phyloP scores from a whole-genome alignment of 2,329 filamentous ascomycete species.

The Colletotrichum sublineola region DNA sequence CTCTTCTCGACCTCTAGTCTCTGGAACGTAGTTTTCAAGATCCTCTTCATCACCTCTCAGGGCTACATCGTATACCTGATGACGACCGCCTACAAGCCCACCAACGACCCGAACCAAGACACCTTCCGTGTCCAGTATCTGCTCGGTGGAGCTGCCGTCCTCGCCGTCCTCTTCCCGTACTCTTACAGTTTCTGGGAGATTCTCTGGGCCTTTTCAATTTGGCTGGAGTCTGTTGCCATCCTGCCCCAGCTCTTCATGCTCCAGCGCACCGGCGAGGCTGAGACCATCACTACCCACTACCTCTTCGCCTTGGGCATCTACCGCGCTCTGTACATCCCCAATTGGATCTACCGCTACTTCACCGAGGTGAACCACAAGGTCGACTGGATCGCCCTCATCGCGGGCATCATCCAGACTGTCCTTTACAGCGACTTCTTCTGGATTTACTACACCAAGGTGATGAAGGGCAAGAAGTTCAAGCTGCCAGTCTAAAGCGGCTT shows the following conservation, averaged over 20 bases:
- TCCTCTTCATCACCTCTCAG: slow-evolving; percentile 91
- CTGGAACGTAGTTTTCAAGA: slow-evolving; percentile 96
- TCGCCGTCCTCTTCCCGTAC: slow-evolving; percentile 88
- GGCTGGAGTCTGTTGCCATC: slow-evolving; percentile 97
- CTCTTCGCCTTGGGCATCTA: slow-evolving; percentile 94
- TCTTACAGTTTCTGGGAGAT: slow-evolving; percentile 88
- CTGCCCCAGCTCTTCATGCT: slow-evolving; percentile 98
- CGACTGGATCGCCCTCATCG: slow-evolving; percentile 89
- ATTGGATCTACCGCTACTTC: slow-evolving; percentile 95
- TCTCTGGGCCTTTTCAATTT: slow-evolving; percentile 97
- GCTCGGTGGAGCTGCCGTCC: slow-evolving; percentile 80
- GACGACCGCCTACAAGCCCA: slow-evolving; percentile 97
- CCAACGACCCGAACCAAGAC: slow-evolving; percentile 95
- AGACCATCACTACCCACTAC: slow-evolving; percentile 99
- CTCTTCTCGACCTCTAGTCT: slow-evolving; percentile 86
- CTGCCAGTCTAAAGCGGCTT: slow-evolving; percentile 74
- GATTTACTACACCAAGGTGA: slow-evolving; percentile 97
- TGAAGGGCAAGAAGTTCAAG: slow-evolving; percentile 91
- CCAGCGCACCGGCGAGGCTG: slow-evolving; percentile 95
- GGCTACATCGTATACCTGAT: slow-evolving; percentile 98
- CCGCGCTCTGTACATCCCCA: slow-evolving; percentile 95
- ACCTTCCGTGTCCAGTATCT: slow-evolving; percentile 98
- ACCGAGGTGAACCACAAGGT: slow-evolving; percentile 78
- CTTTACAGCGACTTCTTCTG: slow-evolving; percentile 99
- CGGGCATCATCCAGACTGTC: slow-evolving; percentile 92